A percentile compares a stretch with the other conserved stretches of the same genome.
phyloP scores from a whole-genome alignment of 345 rosid genomes.

The Trapa bicornis region DNA sequence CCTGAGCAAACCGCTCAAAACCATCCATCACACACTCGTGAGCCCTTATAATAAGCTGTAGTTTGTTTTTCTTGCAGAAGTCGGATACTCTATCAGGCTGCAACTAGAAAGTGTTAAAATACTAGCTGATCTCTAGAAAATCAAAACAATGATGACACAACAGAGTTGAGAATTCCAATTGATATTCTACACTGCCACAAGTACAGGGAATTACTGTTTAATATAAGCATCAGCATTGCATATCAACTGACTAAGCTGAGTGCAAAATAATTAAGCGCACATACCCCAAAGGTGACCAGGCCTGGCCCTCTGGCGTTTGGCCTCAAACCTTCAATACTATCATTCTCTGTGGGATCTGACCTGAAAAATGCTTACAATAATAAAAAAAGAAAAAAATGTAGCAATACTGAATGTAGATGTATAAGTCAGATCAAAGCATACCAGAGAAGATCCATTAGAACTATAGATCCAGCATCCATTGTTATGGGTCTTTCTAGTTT shows the following conservation, averaged over 20 bases:
- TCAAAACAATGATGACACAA: not conserved
- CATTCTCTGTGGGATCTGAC: conserved; percentile 99
- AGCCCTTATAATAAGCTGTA: conserved; percentile 87
- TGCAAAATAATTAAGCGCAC: conserved; percentile 4
- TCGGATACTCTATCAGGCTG: conserved; percentile 96
- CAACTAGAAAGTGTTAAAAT: conserved; percentile 10
- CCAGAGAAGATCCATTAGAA: conserved; percentile 93
- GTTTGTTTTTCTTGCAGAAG: conserved; percentile 89
- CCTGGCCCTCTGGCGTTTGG: conserved; percentile 99
- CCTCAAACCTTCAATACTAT: conserved; percentile 91
- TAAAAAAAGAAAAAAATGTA: not conserved
- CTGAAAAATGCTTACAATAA: conserved; percentile 22
- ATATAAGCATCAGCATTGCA: not conserved
- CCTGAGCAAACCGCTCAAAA: conserved; percentile 98
- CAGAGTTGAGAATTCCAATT: not conserved
- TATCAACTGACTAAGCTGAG: not conserved
- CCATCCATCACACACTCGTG: conserved; percentile 99
- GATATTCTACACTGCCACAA: not conserved
- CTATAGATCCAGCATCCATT: conserved; percentile 85
- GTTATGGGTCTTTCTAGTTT: conserved; percentile 94
- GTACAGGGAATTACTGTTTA: not conserved
- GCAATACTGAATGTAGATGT: not conserved
- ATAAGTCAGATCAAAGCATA: conserved; percentile 14
- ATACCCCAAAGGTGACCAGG: conserved; percentile 97
- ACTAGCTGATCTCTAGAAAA: not conserved